Evolutionary conservation across 768 basidiomycete species (phyloP).

Genomic region (Kwoniella botswanensis): DNA sequence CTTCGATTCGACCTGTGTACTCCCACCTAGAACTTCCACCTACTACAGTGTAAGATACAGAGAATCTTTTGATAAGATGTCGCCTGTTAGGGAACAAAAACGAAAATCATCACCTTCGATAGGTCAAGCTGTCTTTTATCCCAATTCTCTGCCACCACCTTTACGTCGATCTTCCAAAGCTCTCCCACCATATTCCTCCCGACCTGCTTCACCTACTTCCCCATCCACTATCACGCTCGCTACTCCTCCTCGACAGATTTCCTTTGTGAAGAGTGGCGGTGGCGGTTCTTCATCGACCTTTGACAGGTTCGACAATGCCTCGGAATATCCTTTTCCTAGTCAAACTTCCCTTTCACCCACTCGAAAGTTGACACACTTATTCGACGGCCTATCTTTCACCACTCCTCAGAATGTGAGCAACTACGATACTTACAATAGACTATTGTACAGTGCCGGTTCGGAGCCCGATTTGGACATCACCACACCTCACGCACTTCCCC

Average conservation of each 20-base stretch:
- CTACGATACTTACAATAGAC: slow-evolving; percentile 7
- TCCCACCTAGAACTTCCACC: background rate
- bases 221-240: slow-evolving; percentile 10
- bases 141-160: slow-evolving; percentile 24
- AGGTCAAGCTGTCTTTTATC: slow-evolving; percentile 41
- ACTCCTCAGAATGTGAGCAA: slow-evolving; percentile 11
- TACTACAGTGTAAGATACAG: background rate
- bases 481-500: slow-evolving; percentile 15
- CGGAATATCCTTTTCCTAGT: slow-evolving; percentile 24
- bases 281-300: background rate
- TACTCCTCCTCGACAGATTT: slow-evolving; percentile 9
- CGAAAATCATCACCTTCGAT: slow-evolving; percentile 25
- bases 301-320: slow-evolving; percentile 16
- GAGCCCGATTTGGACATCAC: slow-evolving; percentile 24
- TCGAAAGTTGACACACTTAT: slow-evolving; percentile 24
- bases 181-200: slow-evolving; percentile 8
- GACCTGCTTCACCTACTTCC: slow-evolving; percentile 13
- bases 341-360: slow-evolving; percentile 13
- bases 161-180: slow-evolving; percentile 16
- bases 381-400: slow-evolving; percentile 23
- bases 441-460: slow-evolving; percentile 23
- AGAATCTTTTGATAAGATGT: slow-evolving; percentile 15
- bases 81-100: slow-evolving; percentile 20
- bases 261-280: background rate
- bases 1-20: background rate